Evolutionary conservation across 768 basidiomycete genomes (phyloP), one percentile per base, ranked within the genome.

Genomic region (Aureoboletus auriporus): DNA sequence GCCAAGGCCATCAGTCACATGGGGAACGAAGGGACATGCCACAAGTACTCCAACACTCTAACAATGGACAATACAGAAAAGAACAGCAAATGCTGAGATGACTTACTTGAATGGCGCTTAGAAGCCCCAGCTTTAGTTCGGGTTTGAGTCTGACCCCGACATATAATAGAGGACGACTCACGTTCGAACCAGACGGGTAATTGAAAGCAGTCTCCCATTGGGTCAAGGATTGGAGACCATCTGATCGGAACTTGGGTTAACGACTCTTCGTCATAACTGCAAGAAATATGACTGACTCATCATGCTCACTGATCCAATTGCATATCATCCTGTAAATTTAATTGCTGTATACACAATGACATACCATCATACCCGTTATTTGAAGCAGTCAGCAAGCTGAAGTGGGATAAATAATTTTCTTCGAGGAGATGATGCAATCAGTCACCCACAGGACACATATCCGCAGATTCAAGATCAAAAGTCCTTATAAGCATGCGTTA

Each of bases 11-110:
- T 33, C 33, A 11, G 33, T 6, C 3, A 33, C 12, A 6, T 33
- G 12, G 11, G 33, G 33, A 33, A 10, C 11, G 33, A 33, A 33
- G 12, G 12, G 33, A 14, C 69, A 68, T 2, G 67, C 71, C n/a
- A 60, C 57, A 23, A 74, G 54, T 28, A 62, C 56, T 29, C 73
- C 73, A 40, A 74, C 70, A 56, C 67, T 74, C 66, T 75, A 44
- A 12, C 16, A 28, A 9, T 4, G 2, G 16, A 20, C 13, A 42
- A 6, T 12, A n/a, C 20, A 8, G 20, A 16, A 17, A 33, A 29
- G 14, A 5, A 44, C 38, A 35, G 14, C 16, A 11, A 7, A 2
- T 3, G 12, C 17, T 16, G 11, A 23, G 39, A 8, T n/a, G 27
- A 28, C 49, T 50, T n/a, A 45, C 44, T 28, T 50, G 49, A 16